Percentiles rank a stretch among this genome's conserved stretches.
phyloP scores from a whole-genome alignment of 768 basidiomycete species.

The Galerina sulciceps region DNA sequence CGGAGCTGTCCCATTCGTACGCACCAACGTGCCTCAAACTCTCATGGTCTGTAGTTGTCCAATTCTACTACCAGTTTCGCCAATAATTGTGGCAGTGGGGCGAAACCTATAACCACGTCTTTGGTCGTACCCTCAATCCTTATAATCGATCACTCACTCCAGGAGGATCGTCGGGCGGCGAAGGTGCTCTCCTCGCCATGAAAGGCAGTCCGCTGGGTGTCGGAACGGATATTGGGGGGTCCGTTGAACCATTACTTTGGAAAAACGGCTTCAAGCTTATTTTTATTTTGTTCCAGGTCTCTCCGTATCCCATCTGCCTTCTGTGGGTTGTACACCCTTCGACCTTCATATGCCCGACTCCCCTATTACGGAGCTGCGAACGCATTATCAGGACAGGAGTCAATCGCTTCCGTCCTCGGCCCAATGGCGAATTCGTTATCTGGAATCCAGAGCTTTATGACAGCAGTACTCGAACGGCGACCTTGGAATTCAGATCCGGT shows the following conservation, averaged over 20 bases:
- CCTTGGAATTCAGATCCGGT: constrained; percentile 64
- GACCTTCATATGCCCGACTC: constrained; percentile 58
- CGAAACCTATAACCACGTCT: constrained; percentile 67
- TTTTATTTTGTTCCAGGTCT: constrained; percentile 36
- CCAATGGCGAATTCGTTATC: constrained; percentile 56
- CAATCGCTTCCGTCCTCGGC: constrained; percentile 58
- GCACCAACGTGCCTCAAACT: constrained; percentile 78
- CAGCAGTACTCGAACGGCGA: constrained; percentile 49
- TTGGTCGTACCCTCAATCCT: constrained; percentile 66
- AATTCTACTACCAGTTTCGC: neutral
- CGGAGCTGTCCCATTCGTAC: constrained; percentile 74
- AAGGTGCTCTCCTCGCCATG: constrained; percentile 65
- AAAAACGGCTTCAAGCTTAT: neutral
- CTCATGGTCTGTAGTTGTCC: constrained; percentile 52
- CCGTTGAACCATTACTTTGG: constrained; percentile 6
- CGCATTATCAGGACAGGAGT: constrained; percentile 58
- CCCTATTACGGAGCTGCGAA: constrained; percentile 60
- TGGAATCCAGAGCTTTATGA: constrained; percentile 58
- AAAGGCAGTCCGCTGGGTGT: constrained; percentile 64
- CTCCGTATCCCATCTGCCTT: constrained; percentile 61
- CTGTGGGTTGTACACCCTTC: constrained; percentile 61
- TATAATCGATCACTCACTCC: constrained; percentile 57
- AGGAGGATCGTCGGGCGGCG: constrained; percentile 73
- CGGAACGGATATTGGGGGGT: constrained; percentile 70
- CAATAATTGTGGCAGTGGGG: constrained; percentile 37